Evolutionary conservation across 148 eudicot species (phyloP), one percentile per base, ranked within the genome.

Genomic region (Silene uniflora): DNA sequence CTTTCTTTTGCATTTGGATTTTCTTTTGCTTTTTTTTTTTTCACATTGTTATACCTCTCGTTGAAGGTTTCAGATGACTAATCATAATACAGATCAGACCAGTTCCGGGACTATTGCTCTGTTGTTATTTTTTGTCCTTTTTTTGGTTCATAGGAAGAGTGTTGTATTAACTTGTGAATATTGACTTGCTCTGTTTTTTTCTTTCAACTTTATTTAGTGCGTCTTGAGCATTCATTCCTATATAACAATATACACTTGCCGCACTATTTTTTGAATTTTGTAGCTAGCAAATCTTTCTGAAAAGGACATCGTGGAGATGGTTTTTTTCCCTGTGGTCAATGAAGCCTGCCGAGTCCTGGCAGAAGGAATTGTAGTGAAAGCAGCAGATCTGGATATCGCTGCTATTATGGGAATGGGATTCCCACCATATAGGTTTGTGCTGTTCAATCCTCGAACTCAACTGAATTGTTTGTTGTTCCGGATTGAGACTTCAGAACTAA

Each of bases 291-390:
- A 86, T 67, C 73, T 91, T 77, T 75, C 93, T 5, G 95, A 91
- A 54, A 87, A 90, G 85, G 98, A 94, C 71, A 91, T 94, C 22
- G 79, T 90, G 62, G 97, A 91, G 83, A 94, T 94, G 97, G 83
- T 86, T 39, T 94, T 94, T 80, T 94, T 93, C 85, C 98, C 98
- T 23, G 91, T 91, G 74, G 93, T 94, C 75, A 94, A 94, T 67
- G 97, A 94, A 81, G 90, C 97, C 5, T 94, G 97, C 67, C 90
- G 98, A 61, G 95, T 94, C 70, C 80, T 87, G 49, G 93, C 87
- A 32, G 97, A 94, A 82, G 97, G 96, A 29, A 89, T 94, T 82
- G 93, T 86, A n/a, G 98, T 91, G 42, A 94, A 94, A 84, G 96
- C 98, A 60, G 78, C 91, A 16, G 98, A 94, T 75, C 82, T 94